These are phyloP conservation scores for Diplocarpon mali DNA, from an alignment of 2,329 filamentous ascomycete genomes.

Conservation along the genomic window DNA sequence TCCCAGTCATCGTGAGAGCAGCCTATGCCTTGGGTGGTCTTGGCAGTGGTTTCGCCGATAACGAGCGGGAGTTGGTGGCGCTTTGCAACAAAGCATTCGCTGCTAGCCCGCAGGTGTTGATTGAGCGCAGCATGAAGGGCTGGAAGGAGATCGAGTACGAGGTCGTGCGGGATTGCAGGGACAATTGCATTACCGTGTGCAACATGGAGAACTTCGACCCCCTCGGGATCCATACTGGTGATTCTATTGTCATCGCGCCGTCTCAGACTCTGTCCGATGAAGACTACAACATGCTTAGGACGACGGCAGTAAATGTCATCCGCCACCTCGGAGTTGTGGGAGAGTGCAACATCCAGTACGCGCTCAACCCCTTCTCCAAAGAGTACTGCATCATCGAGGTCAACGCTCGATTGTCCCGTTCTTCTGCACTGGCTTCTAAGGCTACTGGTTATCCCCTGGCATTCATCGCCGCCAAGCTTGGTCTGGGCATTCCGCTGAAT, in stretches of 20 bases:
- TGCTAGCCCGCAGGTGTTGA: constrained; percentile 87
- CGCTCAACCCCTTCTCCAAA: constrained; percentile 84
- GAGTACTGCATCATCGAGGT: constrained; percentile 99
- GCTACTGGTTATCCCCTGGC: constrained; percentile 93
- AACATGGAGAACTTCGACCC: constrained; percentile 99
- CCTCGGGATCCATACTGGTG: constrained; percentile 92
- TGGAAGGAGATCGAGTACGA: constrained; percentile 99
- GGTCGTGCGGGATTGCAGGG: constrained; percentile 85
- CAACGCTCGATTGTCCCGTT: constrained; percentile 90
- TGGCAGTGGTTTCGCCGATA: constrained; percentile 88
- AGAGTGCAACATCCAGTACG: constrained; percentile 99
- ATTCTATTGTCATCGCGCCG: constrained; percentile 95
- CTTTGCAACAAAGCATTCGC: constrained; percentile 94
- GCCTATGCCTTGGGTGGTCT: constrained; percentile 93
- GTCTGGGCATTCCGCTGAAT: constrained; percentile 87
- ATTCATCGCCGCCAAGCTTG: constrained; percentile 94
- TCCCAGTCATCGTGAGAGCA: constrained; percentile 92
- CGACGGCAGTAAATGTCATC: constrained; percentile 93
- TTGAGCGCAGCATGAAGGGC: constrained; percentile 98
- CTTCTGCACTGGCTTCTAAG: constrained; percentile 91
- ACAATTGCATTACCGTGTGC: constrained; percentile 99
- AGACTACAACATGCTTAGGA: constrained; percentile 98
- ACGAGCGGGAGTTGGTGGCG: constrained; percentile 70
- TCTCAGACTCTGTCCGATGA: constrained; percentile 95
- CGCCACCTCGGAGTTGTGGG: constrained; percentile 93